Evolutionary conservation across 2,329 filamentous ascomycete species (phyloP).

Genomic region (Sarocladiaceae sp.): DNA sequence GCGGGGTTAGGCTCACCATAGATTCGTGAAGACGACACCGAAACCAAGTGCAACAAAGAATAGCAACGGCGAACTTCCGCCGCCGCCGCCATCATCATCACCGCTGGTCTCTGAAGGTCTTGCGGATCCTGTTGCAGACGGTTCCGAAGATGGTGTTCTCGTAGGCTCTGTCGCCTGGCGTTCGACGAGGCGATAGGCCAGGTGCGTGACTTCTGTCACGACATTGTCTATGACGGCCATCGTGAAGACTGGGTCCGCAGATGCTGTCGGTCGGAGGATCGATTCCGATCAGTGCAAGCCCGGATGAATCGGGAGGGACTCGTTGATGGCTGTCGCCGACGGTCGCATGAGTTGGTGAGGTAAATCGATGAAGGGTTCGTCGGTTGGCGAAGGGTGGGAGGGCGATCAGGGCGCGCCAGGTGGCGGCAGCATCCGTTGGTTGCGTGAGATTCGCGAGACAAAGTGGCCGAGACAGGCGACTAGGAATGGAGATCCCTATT

Average conservation of each 20-base stretch:
- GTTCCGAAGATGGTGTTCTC: constrained; percentile 11
- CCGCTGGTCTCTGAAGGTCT: constrained; percentile 11
- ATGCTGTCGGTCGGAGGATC: neutral
- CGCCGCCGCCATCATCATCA: constrained; percentile 12
- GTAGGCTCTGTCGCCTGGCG: constrained; percentile 11
- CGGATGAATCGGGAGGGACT: constrained; percentile 1
- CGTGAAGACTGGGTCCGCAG: constrained; percentile 10
- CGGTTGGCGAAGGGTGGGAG: neutral
- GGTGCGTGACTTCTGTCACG: constrained; percentile 28
- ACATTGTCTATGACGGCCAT: constrained; percentile 33
- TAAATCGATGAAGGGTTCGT: neutral
- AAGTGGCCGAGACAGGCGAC: neutral
- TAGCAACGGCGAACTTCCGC: constrained; percentile 37
- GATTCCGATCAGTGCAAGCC: too few relatives aligned
- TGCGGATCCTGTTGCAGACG: constrained; percentile 15
- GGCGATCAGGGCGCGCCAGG: constrained; percentile 1
- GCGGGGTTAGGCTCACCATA: constrained; percentile 63
- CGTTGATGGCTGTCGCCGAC: neutral
- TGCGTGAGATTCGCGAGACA: constrained; percentile 7
- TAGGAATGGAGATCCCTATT: neutral
- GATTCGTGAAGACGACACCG: constrained; percentile 95
- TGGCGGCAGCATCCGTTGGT: constrained; percentile 1
- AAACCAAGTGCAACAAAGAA: constrained; percentile 97
- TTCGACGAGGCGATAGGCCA: constrained; percentile 29
- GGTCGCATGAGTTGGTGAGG: constrained; percentile 1